Percentiles rank a stretch among this genome's conserved stretches.
phyloP scores from a whole-genome alignment of 2,329 filamentous ascomycete genomes.

The Talaromyces sp. region DNA sequence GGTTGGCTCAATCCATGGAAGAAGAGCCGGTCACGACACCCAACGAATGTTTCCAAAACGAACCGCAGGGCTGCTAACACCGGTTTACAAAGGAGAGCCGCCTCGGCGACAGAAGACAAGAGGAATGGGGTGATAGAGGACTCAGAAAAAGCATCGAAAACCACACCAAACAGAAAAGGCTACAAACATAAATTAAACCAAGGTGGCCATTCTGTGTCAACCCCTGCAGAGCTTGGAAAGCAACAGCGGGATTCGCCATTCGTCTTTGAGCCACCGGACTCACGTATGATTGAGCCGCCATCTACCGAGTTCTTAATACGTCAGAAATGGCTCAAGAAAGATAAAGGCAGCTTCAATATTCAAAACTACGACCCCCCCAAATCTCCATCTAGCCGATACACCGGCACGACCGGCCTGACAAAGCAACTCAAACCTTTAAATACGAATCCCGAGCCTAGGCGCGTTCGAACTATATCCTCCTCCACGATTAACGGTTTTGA shows the following conservation, averaged over 20 bases:
- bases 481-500: background rate
- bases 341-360: slow-evolving; percentile 13
- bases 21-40: slow-evolving; percentile 18
- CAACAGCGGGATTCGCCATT: background rate
- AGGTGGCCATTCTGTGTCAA: background rate
- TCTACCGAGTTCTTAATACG: background rate
- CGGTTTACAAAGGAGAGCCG: background rate
- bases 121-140: background rate
- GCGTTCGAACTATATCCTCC: background rate
- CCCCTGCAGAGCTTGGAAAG: background rate
- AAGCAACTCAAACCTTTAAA: background rate
- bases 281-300: background rate
- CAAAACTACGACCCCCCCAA: slow-evolving; percentile 30
- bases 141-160: background rate
- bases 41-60: background rate
- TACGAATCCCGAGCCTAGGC: background rate
- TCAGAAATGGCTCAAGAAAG: slow-evolving; percentile 8
- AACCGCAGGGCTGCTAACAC: background rate
- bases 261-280: background rate
- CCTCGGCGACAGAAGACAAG: background rate
- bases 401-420: background rate
- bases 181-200: background rate
- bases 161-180: background rate
- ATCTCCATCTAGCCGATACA: slow-evolving; percentile 22
- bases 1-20: slow-evolving; percentile 45